These are phyloP conservation scores for Avena insularis DNA, from an alignment of 176 grass and related monocot species.

Conservation along the genomic window DNA sequence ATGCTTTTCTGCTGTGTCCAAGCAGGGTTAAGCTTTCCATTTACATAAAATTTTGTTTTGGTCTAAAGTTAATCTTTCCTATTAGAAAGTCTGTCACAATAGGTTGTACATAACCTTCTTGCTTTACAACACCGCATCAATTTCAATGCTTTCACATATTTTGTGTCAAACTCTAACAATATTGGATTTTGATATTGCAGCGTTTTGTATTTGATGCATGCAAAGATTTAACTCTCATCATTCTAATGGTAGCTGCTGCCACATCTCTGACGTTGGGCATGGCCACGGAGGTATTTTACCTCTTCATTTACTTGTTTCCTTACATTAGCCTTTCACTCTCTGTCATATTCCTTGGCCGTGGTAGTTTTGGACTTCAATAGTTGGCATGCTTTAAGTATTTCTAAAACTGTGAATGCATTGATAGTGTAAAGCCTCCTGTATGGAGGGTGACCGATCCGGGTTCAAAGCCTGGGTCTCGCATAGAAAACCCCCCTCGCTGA, in stretches of 20 bases:
- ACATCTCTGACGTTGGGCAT: slow-evolving; percentile 91
- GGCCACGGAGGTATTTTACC: slow-evolving; percentile 80
- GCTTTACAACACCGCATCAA: neutral
- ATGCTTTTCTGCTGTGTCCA: neutral
- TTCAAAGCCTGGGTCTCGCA: neutral
- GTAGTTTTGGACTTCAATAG: slow-evolving; percentile 12
- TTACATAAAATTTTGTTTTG: slow-evolving; percentile 21
- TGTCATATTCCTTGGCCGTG: neutral
- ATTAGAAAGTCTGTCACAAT: slow-evolving; percentile 16
- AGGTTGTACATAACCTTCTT: slow-evolving; percentile 1
- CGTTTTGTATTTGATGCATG: slow-evolving; percentile 89
- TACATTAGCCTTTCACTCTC: slow-evolving; percentile 24
- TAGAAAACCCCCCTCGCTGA: neutral
- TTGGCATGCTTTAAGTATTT: slow-evolving; percentile 12
- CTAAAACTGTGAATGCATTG: neutral
- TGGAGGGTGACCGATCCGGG: neutral
- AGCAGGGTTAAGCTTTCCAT: neutral
- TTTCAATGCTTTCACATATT: slow-evolving; percentile 30
- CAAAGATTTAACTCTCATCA: slow-evolving; percentile 91
- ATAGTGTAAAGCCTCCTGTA: neutral
- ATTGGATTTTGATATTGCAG: slow-evolving; percentile 59
- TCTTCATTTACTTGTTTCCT: slow-evolving; percentile 31
- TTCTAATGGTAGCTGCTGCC: slow-evolving; percentile 89
- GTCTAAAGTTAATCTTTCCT: neutral
- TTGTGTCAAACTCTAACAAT: slow-evolving; percentile 38